Evolutionary conservation across 2,329 filamentous ascomycete genomes (phyloP).

Genomic region (Phyllosticta ampelicida): DNA sequence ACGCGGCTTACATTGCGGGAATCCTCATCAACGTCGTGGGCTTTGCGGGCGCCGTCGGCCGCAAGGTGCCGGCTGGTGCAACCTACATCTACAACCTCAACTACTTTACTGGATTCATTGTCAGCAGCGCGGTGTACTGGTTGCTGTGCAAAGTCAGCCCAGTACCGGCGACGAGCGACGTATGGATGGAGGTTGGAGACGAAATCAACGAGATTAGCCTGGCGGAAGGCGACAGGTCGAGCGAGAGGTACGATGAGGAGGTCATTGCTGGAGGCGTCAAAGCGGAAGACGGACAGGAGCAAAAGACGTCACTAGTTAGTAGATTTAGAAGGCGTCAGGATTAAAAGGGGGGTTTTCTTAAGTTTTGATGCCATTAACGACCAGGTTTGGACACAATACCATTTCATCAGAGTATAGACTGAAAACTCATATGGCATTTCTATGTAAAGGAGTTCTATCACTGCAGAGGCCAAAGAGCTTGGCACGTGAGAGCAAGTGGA

Average conservation of each 20-base stretch:
- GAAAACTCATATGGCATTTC: background rate
- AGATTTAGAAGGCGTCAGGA: background rate
- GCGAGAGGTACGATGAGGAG: conserved; percentile 7
- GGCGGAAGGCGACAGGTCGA: conserved; percentile 17
- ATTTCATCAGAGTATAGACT: too few species aligned
- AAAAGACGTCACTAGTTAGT: background rate
- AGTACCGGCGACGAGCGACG: conserved; percentile 60
- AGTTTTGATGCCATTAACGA: background rate
- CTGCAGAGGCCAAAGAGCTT: background rate
- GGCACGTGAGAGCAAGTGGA: background rate
- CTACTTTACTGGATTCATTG: conserved; percentile 75
- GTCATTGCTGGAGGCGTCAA: conserved; percentile 3
- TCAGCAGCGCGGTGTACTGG: conserved; percentile 59
- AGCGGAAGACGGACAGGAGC: background rate
- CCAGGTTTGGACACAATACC: background rate
- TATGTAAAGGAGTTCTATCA: background rate
- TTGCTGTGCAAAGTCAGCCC: conserved; percentile 57
- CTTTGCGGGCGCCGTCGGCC: conserved; percentile 72
- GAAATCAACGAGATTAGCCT: conserved; percentile 35
- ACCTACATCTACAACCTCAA: conserved; percentile 84
- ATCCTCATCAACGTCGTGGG: conserved; percentile 88
- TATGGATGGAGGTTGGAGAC: conserved; percentile 67
- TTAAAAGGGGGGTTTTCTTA: background rate
- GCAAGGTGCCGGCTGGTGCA: conserved; percentile 62
- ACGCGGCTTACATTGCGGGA: conserved; percentile 68